These are phyloP conservation scores for Nicotiana otophora DNA, from an alignment of 257 asterid genomes.

Conservation along the genomic window DNA sequence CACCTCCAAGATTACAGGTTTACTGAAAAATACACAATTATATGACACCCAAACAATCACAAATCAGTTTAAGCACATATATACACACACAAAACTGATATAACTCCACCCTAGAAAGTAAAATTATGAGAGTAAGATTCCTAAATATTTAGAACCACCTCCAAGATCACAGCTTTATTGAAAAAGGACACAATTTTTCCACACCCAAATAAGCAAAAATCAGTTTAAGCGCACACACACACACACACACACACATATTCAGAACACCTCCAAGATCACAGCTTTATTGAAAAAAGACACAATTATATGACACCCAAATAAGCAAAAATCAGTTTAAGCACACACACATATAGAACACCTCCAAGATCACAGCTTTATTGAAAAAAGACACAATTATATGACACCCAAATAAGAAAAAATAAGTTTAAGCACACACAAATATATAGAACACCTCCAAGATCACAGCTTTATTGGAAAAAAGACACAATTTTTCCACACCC, in stretches of 20 bases:
- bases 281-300: not conserved
- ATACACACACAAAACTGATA: too few relatives aligned
- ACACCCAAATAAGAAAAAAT: too few relatives aligned
- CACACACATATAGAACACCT: too few relatives aligned
- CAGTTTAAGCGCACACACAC: not conserved
- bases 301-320: not conserved
- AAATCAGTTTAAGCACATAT: not conserved
- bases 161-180: not conserved
- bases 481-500: not conserved
- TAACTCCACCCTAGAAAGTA: too few relatives aligned
- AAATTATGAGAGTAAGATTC: too few relatives aligned
- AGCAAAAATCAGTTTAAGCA: too few relatives aligned
- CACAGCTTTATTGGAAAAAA: slow-evolving; percentile 3
- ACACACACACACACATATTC: too few relatives aligned
- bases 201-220: not conserved
- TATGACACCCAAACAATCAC: not conserved
- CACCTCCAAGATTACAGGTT: not conserved
- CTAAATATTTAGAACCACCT: not conserved
- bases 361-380: not conserved
- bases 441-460: not conserved
- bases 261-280: not conserved
- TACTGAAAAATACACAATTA: not conserved
- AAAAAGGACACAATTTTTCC: not conserved
- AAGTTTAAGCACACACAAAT: too few relatives aligned
- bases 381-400: too few relatives aligned